Base-by-base conservation (phyloP, 331 rosid species). In the Rosa hybrid region DNA sequence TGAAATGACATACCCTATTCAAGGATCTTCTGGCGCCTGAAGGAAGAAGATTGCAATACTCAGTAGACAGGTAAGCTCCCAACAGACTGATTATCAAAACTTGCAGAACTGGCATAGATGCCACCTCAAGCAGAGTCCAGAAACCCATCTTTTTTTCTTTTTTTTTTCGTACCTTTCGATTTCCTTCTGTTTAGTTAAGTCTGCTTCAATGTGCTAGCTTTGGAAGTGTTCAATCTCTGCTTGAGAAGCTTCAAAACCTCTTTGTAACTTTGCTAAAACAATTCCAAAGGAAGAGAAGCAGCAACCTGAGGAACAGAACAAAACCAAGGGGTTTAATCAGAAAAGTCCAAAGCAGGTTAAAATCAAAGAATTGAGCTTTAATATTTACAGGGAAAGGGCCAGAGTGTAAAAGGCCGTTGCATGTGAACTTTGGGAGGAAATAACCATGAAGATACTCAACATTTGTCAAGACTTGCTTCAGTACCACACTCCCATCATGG, bases 21-120 rank as follows among this genome's bases (percentile, higher is more conserved):
- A 95, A 81, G 76, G 97, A 87, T 27, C 71, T 83, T 68, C 96
- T 69, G 18, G 91, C 89, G 12, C 82, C 86, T 0, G 56, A 7
- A 0, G 95, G 90, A 23, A 95, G 96, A 86, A 95, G 88, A 63
- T 85, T 78, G 72, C 82, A 84, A 60, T 81, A 88, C 1, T 64
- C 78, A 78, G 94, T 89, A 45, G 99, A 88, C 90, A 95, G 74
- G 54, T 89, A 84, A 72, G 97, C 99, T 68, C 99, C 99, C 84
- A 93, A 67, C 11, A 87, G 68, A 83, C 92, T 86, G 69, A 95
- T 86, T 12, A 95, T 54, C 20, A 95, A 86, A 71, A 95, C 93
- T 87, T 95, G 90, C 77, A 91, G n/a, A 82, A 89, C 20, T 57
- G 99, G 99, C 92, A 86, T 86, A 39, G 90, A 86, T 0, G 99